Conservation (phyloP, 1,284 basidiomycete genomes). For the Boletus smithii region DNA sequence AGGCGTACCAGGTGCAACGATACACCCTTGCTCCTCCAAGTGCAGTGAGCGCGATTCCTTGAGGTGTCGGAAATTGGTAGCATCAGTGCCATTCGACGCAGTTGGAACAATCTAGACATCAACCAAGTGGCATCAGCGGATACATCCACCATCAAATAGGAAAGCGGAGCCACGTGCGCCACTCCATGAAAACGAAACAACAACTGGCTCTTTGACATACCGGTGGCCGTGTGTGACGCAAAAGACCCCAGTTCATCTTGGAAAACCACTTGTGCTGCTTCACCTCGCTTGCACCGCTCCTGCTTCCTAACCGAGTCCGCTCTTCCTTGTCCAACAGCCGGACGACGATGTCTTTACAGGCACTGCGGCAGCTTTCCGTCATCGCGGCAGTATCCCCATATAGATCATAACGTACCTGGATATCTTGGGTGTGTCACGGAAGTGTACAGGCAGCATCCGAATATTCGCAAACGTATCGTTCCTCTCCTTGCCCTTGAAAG, state of each 20-base stretch:
- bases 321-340: slow-evolving; percentile 95
- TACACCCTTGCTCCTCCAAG: slow-evolving; percentile 63
- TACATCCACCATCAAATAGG: slow-evolving; percentile 15
- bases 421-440: slow-evolving; percentile 84
- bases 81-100: slow-evolving; percentile 79
- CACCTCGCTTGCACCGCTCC: slow-evolving; percentile 94
- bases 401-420: slow-evolving; percentile 59
- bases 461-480: slow-evolving; percentile 98
- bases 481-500: slow-evolving; percentile 95
- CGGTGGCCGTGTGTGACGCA: slow-evolving; percentile 91
- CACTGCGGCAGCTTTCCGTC: slow-evolving; percentile 41
- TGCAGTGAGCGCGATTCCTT: slow-evolving; percentile 90
- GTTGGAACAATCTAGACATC: slow-evolving; percentile 74
- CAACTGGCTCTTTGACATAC: slow-evolving; percentile 47
- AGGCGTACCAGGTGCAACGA: slow-evolving; percentile 31
- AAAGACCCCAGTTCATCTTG: slow-evolving; percentile 93
- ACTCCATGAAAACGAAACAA: no score
- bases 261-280: slow-evolving; percentile 99
- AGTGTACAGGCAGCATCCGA: slow-evolving; percentile 81
- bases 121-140: slow-evolving; percentile 23
- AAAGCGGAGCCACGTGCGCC: slow-evolving; percentile 14
- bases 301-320: slow-evolving; percentile 82
- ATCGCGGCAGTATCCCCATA: slow-evolving; percentile 1
- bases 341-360: slow-evolving; percentile 84
- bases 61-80: slow-evolving; percentile 87